Evolutionary conservation across 306 rosid species (phyloP).

Genomic region (Abrus precatorius): DNA sequence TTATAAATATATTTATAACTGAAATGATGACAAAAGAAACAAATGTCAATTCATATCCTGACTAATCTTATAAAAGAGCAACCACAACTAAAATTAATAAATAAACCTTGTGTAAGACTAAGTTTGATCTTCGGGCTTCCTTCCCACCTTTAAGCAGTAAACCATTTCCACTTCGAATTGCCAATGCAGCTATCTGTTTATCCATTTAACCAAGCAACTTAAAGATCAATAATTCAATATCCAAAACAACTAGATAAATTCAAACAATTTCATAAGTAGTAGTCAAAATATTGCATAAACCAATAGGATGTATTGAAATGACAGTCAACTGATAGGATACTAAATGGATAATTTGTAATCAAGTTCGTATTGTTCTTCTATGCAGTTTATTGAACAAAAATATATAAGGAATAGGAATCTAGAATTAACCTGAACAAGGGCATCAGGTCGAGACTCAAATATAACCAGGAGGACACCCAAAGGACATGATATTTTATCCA

Average conservation of each 20-base stretch:
- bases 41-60: neutral
- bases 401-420: constrained; percentile 15
- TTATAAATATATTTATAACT: constrained; percentile 3
- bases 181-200: constrained; percentile 85
- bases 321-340: neutral
- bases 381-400: constrained; percentile 35
- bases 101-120: constrained; percentile 82
- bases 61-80: constrained; percentile 27
- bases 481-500: constrained; percentile 80
- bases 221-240: constrained; percentile 33
- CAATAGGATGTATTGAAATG: constrained; percentile 1
- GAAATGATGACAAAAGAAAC: constrained; percentile 5
- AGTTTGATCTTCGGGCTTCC: constrained; percentile 86
- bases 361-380: constrained; percentile 19
- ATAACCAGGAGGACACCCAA: constrained; percentile 86
- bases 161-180: constrained; percentile 94
- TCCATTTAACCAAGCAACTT: constrained; percentile 41
- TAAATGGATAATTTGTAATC: constrained; percentile 19
- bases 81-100: constrained; percentile 27
- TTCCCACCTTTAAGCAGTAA: constrained; percentile 95
- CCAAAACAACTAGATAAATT: constrained; percentile 25
- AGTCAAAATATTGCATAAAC: constrained; percentile 15
- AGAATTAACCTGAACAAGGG: constrained; percentile 84
- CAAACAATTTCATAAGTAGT: neutral
- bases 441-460: constrained; percentile 97